Conservation (phyloP, 345 rosid species). For the Psidium friedrichsthalianum region DNA sequence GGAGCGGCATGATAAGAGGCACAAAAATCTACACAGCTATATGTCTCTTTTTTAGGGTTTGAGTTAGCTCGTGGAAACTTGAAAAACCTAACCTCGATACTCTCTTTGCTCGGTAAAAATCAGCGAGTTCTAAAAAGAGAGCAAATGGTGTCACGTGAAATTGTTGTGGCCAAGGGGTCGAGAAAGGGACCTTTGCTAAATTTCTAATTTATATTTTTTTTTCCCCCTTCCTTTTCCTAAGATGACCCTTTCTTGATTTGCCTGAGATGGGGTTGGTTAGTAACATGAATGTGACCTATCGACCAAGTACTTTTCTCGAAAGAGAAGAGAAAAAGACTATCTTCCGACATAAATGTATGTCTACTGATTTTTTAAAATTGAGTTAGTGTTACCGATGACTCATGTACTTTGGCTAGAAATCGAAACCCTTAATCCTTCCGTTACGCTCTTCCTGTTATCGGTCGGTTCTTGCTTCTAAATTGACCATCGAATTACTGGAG, state of each 20-base stretch:
- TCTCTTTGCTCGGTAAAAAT: not conserved
- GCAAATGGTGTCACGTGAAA: not conserved
- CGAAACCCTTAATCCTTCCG: not conserved
- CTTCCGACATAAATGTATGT: not conserved
- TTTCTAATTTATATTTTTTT: no score
- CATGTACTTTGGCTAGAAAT: not conserved
- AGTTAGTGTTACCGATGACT: not conserved
- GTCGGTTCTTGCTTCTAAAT: not conserved
- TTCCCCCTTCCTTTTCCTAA: not conserved
- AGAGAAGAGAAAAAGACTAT: not conserved
- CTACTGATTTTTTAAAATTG: not conserved
- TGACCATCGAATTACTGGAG: no score
- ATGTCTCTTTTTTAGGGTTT: not conserved
- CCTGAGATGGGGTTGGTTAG: not conserved
- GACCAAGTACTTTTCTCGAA: not conserved
- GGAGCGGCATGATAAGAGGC: not conserved
- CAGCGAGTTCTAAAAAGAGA: no score
- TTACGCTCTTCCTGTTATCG: not conserved
- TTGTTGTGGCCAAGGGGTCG: not conserved
- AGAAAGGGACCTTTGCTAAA: not conserved
- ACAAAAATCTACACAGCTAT: not conserved
- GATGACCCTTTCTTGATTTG: not conserved
- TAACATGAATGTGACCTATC: not conserved
- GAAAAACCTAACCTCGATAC: no score
- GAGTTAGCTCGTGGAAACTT: not conserved